Evolutionary conservation across 495 filamentous ascomycete species (phyloP).

Genomic region (Clavariopsis aquatica): DNA sequence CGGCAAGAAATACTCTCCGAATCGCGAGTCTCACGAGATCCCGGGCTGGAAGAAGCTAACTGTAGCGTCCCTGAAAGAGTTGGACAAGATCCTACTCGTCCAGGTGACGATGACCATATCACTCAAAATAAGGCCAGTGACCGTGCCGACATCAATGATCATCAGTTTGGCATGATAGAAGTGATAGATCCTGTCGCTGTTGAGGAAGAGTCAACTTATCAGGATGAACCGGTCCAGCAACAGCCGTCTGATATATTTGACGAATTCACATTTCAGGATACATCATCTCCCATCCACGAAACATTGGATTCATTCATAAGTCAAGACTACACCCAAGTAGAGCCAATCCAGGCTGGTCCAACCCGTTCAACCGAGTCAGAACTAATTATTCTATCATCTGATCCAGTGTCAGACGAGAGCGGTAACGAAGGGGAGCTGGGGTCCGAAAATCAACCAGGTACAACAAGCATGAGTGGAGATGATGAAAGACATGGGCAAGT

Average conservation of each 20-base stretch:
- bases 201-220: background rate
- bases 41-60: background rate
- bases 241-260: background rate
- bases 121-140: background rate
- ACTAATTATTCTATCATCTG: slow-evolving; percentile 27
- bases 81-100: too few species aligned
- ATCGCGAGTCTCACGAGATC: background rate
- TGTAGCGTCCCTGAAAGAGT: background rate
- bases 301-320: background rate
- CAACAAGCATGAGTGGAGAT: background rate
- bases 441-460: background rate
- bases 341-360: background rate
- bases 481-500: background rate
- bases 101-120: too few species aligned
- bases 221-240: background rate
- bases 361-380: background rate
- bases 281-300: background rate
- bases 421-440: slow-evolving; percentile 5
- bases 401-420: slow-evolving; percentile 12
- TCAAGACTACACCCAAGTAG: background rate
- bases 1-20: background rate
- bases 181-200: background rate
- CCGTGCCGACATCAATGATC: background rate
- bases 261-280: background rate
- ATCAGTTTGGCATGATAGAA: background rate